Base-by-base conservation (phyloP, 495 filamentous ascomycete species). In the Astrothelium subdiscretum region DNA sequence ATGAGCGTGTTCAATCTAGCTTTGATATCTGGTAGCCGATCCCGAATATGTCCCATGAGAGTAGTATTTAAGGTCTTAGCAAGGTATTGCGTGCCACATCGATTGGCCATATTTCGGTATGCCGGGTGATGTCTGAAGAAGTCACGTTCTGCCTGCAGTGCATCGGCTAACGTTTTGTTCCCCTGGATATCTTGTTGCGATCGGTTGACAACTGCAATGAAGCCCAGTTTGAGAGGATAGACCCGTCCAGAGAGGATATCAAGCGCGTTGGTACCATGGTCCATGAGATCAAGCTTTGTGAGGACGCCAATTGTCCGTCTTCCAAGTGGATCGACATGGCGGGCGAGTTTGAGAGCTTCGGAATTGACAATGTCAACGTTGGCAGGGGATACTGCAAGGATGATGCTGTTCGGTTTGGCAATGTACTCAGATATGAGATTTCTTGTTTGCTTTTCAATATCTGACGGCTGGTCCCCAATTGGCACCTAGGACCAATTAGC, bases 341-440 rank as follows among this genome's bases (percentile, higher is more conserved):
- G 84, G 61, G 94, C 94, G 58, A 99, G 88, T 73, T 99, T 99
- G 66, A 99, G 77, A 11, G 94, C 91, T 74, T 99, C 94, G 31
- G 95, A 97, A 74, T 99, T 99, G 73, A 99, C 94, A 67, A 99
- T 83, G 69, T 97, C 94, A 61, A 97, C 95, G 72, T 99, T 99
- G 15, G 94, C 94, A 0, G 94, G 94, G 3, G 94, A 99, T 5
- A 99, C 94, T 57, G 94, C 94, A 35, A 99, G 80, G 66, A 99
- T 86, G 71, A 99, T 96, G 72, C 91, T 97, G 79, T 99, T 99
- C 6, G 94, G 94, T 74, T 99, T 99, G 12, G 94, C 94, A 67
- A 96, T 99, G 69, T 99, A 99, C 78, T 99, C 94, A 60, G 92
- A 84, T 64, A 99, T 99, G 62, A 99, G 81, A 60, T 91, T 96